Percentiles rank a stretch among this genome's conserved stretches.
These are phyloP conservation scores for Lachnellula cervina DNA, from an alignment of 2,329 filamentous ascomycete species.

Conservation along the genomic window DNA sequence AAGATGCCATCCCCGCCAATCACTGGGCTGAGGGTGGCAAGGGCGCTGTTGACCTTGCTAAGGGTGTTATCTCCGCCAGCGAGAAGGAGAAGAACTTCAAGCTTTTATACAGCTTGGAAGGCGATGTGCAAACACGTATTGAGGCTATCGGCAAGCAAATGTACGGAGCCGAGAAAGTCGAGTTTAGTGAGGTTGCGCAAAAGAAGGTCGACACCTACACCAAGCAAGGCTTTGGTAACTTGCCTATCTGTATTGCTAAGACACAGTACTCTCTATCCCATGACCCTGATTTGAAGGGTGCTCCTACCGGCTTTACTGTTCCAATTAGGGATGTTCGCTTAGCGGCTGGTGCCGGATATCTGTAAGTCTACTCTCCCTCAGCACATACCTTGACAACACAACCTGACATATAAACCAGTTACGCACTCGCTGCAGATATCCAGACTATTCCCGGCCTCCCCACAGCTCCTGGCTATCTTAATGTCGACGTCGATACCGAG, in stretches of 20 bases:
- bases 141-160: slow-evolving; percentile 85
- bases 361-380: slow-evolving; percentile 49
- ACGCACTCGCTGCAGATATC: slow-evolving; percentile 92
- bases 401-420: slow-evolving; percentile 48
- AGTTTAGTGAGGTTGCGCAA: slow-evolving; percentile 90
- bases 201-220: slow-evolving; percentile 96
- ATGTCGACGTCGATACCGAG: slow-evolving; percentile 79
- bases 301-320: slow-evolving; percentile 88
- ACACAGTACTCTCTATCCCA: slow-evolving; percentile 96
- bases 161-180: slow-evolving; percentile 87
- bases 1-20: slow-evolving; percentile 88
- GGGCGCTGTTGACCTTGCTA: slow-evolving; percentile 83
- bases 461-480: slow-evolving; percentile 91
- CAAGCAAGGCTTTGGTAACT: slow-evolving; percentile 82
- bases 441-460: slow-evolving; percentile 96
- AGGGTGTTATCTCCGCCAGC: slow-evolving; percentile 77
- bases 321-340: slow-evolving; percentile 92
- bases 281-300: slow-evolving; percentile 89
- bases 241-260: slow-evolving; percentile 97
- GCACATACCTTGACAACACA: not conserved
- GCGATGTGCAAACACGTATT: slow-evolving; percentile 81
- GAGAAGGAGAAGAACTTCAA: slow-evolving; percentile 83
- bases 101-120: slow-evolving; percentile 77
- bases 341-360: slow-evolving; percentile 88
- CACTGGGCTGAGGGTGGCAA: slow-evolving; percentile 96